phyloP scores from a whole-genome alignment of 2,329 filamentous ascomycete genomes.

The Dothidotthia symphoricarpi region DNA sequence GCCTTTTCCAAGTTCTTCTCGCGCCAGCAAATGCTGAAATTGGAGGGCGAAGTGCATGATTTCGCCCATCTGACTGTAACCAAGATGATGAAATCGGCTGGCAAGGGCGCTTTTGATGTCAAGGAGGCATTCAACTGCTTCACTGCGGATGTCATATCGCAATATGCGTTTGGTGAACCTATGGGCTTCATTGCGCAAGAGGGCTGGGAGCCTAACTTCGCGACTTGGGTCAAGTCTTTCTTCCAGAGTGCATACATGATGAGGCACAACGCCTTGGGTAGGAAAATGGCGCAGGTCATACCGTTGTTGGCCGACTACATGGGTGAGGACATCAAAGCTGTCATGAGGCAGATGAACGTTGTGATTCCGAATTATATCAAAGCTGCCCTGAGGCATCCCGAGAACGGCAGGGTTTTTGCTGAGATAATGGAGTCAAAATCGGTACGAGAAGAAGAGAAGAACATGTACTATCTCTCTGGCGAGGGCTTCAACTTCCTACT shows the following conservation, averaged over 20 bases:
- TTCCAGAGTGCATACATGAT: slow-evolving; percentile 31
- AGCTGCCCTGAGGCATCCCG: slow-evolving; percentile 22
- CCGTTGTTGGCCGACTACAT: slow-evolving; percentile 29
- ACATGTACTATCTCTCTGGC: slow-evolving; percentile 19
- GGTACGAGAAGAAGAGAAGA: slow-evolving; percentile 22
- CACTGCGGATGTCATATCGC: slow-evolving; percentile 27
- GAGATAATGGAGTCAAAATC: slow-evolving; percentile 21
- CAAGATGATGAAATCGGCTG: slow-evolving; percentile 20
- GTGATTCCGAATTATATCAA: slow-evolving; percentile 25
- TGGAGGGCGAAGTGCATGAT: slow-evolving; percentile 23
- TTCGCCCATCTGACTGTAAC: slow-evolving; percentile 16
- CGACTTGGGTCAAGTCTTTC: slow-evolving; percentile 28
- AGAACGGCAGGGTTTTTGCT: slow-evolving; percentile 26
- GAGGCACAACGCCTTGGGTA: slow-evolving; percentile 24
- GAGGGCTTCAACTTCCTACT: slow-evolving; percentile 29
- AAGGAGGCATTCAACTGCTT: slow-evolving; percentile 33
- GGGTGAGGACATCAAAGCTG: slow-evolving; percentile 25
- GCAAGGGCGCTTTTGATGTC: slow-evolving; percentile 22
- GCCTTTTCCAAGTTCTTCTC: slow-evolving; percentile 42
- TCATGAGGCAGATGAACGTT: slow-evolving; percentile 29
- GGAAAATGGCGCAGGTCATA: slow-evolving; percentile 25
- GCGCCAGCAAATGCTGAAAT: slow-evolving; percentile 27
- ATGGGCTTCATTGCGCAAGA: slow-evolving; percentile 30
- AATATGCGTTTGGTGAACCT: slow-evolving; percentile 27
- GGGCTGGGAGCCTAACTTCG: slow-evolving; percentile 29